phyloP scores from a whole-genome alignment of 768 basidiomycete species.

The Hypholoma fasciculare region DNA sequence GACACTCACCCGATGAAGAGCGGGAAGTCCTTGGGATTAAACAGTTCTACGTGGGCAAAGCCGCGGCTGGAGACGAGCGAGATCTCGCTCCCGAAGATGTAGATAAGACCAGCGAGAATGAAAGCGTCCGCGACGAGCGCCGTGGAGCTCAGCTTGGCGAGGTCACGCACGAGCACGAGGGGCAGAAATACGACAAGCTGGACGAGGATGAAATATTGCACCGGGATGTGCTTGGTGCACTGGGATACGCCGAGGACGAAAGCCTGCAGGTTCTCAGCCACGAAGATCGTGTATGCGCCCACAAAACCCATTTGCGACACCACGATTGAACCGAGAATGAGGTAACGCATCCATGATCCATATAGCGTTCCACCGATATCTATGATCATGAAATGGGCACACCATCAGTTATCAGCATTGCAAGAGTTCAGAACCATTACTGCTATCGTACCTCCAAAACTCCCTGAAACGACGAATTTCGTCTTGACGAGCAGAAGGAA shows the following conservation, averaged over 20 bases:
- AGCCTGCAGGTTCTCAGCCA: constrained; percentile 87
- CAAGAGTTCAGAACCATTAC: not conserved
- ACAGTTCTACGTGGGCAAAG: constrained; percentile 76
- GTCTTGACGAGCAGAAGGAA: constrained; percentile 90
- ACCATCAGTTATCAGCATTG: not conserved
- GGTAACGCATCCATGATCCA: constrained; percentile 89
- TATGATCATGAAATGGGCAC: constrained; percentile 22
- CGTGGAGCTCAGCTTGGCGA: constrained; percentile 92
- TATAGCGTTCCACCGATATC: constrained; percentile 94
- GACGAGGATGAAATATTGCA: constrained; percentile 79
- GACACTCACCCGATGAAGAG: constrained; percentile 81
- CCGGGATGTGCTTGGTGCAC: constrained; percentile 65
- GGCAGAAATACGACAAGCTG: constrained; percentile 90
- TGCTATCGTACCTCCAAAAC: constrained; percentile 74
- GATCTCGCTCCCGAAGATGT: constrained; percentile 88
- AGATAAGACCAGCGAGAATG: constrained; percentile 85
- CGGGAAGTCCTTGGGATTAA: constrained; percentile 89
- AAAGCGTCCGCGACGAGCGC: constrained; percentile 94
- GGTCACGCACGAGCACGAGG: constrained; percentile 83
- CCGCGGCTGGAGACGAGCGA: constrained; percentile 66
- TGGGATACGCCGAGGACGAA: constrained; percentile 82
- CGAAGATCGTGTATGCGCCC: constrained; percentile 92
- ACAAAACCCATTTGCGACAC: constrained; percentile 91
- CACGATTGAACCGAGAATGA: constrained; percentile 85
- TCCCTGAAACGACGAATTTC: constrained; percentile 86